Conservation (phyloP, 2,329 filamentous ascomycete species). For the Tricladium varicosporioides region DNA sequence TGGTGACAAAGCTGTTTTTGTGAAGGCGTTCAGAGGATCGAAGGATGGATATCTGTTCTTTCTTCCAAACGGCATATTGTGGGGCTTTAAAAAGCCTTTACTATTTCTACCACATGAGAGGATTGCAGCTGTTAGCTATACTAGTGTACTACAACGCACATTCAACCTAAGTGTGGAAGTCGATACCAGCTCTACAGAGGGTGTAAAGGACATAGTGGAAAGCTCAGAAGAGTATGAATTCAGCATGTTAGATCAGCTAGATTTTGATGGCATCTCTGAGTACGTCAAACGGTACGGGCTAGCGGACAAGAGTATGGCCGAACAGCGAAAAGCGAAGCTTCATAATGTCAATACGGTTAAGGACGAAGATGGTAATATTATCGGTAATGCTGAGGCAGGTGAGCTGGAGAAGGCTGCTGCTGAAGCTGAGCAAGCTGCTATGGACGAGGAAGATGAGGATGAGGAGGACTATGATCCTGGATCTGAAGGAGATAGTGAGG, state of each 20-base stretch:
- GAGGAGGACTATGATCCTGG: constrained; percentile 65
- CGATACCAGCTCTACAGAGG: constrained; percentile 35
- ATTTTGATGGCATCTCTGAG: constrained; percentile 62
- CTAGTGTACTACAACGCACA: constrained; percentile 64
- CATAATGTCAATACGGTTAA: constrained; percentile 52
- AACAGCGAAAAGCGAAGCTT: constrained; percentile 63
- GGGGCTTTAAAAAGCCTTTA: constrained; percentile 69
- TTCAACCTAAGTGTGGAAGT: constrained; percentile 67
- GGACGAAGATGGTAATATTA: constrained; percentile 40
- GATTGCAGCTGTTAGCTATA: constrained; percentile 64
- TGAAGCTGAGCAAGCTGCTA: constrained; percentile 42
- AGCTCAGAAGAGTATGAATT: constrained; percentile 29
- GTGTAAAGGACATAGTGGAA: constrained; percentile 40
- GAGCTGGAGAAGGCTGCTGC: constrained; percentile 32
- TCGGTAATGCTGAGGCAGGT: constrained; percentile 39
- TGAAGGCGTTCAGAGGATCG: constrained; percentile 64
- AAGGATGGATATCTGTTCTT: constrained; percentile 71
- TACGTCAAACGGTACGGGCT: constrained; percentile 61
- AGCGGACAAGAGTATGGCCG: constrained; percentile 67
- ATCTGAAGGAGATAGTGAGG: constrained; percentile 54
- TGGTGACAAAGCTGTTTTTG: constrained; percentile 61
- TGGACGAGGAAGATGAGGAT: constrained; percentile 60
- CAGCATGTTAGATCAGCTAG: constrained; percentile 57
- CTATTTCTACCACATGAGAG: constrained; percentile 61
- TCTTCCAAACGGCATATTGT: constrained; percentile 63